A percentile compares a stretch with the other conserved stretches of the same genome.
Evolutionary conservation across 2,329 filamentous ascomycete genomes (phyloP).

Genomic region (Colletotrichum musicola): DNA sequence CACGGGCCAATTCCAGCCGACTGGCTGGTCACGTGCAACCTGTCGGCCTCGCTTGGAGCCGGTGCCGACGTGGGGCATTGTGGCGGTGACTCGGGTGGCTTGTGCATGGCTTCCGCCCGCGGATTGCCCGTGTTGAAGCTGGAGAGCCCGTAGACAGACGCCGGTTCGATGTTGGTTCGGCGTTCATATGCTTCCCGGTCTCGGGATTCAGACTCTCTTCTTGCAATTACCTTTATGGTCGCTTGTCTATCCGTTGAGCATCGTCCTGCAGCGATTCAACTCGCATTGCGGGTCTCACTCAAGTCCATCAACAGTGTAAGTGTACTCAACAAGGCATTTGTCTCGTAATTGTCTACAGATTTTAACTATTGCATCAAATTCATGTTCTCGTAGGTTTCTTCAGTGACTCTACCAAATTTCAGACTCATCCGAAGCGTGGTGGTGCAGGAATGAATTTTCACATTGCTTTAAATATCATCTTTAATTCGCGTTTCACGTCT

Average conservation of each 20-base stretch:
- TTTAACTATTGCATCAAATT: neutral
- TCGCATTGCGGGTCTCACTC: too few relatives aligned
- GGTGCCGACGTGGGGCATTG: slow-evolving; percentile 20
- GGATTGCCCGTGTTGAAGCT: too few relatives aligned
- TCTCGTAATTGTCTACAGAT: neutral
- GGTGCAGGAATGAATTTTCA: neutral
- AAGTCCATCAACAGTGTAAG: too few relatives aligned
- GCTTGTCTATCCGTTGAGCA: too few relatives aligned
- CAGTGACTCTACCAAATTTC: neutral
- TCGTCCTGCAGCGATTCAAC: too few relatives aligned
- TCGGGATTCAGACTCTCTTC: too few relatives aligned
- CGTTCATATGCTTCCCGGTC: too few relatives aligned
- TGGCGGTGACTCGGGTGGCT: slow-evolving; percentile 12
- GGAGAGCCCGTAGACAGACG: too few relatives aligned
- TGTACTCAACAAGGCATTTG: too few relatives aligned
- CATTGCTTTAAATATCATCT: neutral
- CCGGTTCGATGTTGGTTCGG: too few relatives aligned
- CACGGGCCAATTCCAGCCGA: slow-evolving; percentile 29
- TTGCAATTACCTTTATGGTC: too few relatives aligned
- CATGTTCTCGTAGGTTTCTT: neutral
- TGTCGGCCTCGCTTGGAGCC: slow-evolving; percentile 17
- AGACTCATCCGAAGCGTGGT: neutral
- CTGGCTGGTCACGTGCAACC: slow-evolving; percentile 18
- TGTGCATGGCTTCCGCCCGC: neutral
- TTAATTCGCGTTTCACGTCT: neutral